phyloP scores from a whole-genome alignment of 331 rosid species.

The Pyracantha coccinea region DNA sequence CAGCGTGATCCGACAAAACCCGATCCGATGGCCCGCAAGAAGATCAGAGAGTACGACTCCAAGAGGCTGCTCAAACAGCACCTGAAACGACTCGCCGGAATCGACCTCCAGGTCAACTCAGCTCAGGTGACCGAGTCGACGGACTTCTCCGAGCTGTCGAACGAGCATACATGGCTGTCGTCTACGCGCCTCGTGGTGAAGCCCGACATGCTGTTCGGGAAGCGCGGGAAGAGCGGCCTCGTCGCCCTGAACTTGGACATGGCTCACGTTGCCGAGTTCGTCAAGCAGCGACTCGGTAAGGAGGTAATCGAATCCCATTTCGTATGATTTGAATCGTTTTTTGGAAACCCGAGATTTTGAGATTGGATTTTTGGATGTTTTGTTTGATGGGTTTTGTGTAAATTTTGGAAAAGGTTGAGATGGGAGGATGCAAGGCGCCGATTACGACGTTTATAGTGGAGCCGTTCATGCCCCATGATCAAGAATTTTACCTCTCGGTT shows the following conservation, averaged over 20 bases:
- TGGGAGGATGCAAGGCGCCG: conserved; percentile 92
- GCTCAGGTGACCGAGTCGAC: conserved; percentile 67
- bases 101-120: conserved; percentile 53
- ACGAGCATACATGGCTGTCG: conserved; percentile 60
- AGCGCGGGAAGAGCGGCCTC: conserved; percentile 85
- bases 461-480: conserved; percentile 81
- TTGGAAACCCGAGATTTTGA: conserved; percentile 1
- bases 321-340: not conserved
- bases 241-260: conserved; percentile 66
- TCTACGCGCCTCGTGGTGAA: conserved; percentile 67
- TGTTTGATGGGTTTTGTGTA: not conserved
- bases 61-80: conserved; percentile 71
- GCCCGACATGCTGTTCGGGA: conserved; percentile 80
- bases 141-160: conserved; percentile 52
- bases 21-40: conserved; percentile 31
- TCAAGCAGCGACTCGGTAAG: conserved; percentile 56
- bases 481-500: conserved; percentile 72
- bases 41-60: conserved; percentile 85
- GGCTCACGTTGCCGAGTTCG: conserved; percentile 70
- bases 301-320: conserved; percentile 35
- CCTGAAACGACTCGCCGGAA: conserved; percentile 54
- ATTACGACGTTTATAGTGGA: conserved; percentile 77
- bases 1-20: not conserved
- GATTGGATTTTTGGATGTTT: conserved; percentile 2
- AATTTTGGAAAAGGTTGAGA: conserved; percentile 48